Evolutionary conservation across 1,284 basidiomycete species (phyloP), one percentile per base, ranked within the genome.

Genomic region (Rhodotorula sp.): DNA sequence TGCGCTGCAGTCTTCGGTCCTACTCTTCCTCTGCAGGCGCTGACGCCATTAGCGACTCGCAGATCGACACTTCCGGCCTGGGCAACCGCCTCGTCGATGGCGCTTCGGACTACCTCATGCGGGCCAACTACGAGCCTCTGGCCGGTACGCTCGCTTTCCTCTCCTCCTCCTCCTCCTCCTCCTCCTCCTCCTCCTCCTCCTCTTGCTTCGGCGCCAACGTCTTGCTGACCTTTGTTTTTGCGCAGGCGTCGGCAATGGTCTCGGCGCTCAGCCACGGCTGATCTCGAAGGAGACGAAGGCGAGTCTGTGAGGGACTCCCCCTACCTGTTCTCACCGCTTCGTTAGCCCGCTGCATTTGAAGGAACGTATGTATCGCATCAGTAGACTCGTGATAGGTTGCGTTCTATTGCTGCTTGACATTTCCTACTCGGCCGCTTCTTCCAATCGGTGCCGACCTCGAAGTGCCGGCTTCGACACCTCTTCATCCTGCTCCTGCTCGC

Each of bases 1-100:
- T 97, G 36, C 54, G 62, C n/a, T n/a, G 22, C 10, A 22, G 17
- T 32, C 24, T 3, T 39, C 10, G 34, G 48, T 15, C 32, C 6
- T 24, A 1, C 32, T 9, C 17, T 34, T 4, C 32, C 32, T n/a
- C n/a, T 46, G 22, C 58, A 48, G 0, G 48, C 49, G 9, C 8
- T 51, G 10, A 20, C 24, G 15, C 2, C n/a, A n/a, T n/a, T 30
- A 4, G 36, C 36, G 36, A 13, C 19, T 11, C n/a, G 15, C 57
- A 72, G 70, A 46, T 74, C 60, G 73, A 74, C 53, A 61, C 62
- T 10, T 49, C 68, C 4, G 62, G 54, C 5, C 59, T 74, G 4
- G 49, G 47, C 20, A 53, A 27, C 27, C 71, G 68, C 15, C 27
- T 59, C 13, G 71, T 64, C 20, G 71, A 70, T 10, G 56, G 44